These are phyloP conservation scores for Vaccinium darrowii DNA, from an alignment of 148 eudicot species.

Conservation along the genomic window DNA sequence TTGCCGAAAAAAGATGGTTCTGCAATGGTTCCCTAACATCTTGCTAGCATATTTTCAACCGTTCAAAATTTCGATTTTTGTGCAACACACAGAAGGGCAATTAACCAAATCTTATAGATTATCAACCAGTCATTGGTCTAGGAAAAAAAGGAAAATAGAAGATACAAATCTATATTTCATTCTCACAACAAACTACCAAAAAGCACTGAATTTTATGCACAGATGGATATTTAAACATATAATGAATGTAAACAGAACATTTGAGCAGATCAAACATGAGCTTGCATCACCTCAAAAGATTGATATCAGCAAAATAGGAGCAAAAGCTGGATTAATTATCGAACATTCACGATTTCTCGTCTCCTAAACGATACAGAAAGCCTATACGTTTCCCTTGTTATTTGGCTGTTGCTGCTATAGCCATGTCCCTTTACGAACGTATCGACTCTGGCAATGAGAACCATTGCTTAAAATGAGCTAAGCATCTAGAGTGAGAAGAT, in stretches of 20 bases:
- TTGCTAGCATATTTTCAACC: too few relatives aligned
- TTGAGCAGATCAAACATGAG: not conserved
- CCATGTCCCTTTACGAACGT: not conserved
- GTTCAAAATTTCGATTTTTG: too few relatives aligned
- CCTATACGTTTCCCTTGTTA: not conserved
- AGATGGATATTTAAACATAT: not conserved
- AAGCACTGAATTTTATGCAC: not conserved
- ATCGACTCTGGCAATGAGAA: not conserved
- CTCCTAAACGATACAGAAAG: not conserved
- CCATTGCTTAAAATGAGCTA: not conserved
- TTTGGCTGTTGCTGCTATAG: conserved; percentile 1
- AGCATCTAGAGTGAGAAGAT: not conserved
- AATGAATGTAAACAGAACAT: not conserved
- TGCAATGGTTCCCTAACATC: too few relatives aligned
- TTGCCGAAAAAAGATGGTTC: too few relatives aligned
- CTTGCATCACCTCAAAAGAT: not conserved
- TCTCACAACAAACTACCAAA: not conserved
- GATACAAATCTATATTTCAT: not conserved
- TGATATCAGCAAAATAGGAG: not conserved
- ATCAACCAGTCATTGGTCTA: too few relatives aligned
- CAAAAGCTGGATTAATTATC: not conserved
- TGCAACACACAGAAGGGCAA: too few relatives aligned
- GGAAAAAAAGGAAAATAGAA: not conserved
- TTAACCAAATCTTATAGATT: too few relatives aligned
- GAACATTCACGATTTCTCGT: not conserved